phyloP scores from a whole-genome alignment of 192 early-diverging fungal genomes.

The Lunasporangiospora selenospora region DNA sequence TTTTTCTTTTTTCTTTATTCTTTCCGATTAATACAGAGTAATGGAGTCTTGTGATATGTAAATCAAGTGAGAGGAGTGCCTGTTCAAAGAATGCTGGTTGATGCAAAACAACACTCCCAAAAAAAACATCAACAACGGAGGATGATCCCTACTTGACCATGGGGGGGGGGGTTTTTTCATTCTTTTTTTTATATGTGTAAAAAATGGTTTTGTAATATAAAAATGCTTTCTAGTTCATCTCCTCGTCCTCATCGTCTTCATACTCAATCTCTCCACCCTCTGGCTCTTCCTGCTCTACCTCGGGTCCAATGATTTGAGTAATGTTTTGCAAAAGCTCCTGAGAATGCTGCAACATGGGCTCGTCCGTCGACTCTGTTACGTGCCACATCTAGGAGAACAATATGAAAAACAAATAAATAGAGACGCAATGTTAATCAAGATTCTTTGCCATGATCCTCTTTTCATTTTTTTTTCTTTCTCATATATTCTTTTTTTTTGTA shows the following conservation, averaged over 20 bases:
- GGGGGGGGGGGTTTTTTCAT: no score
- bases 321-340: constrained; percentile 73
- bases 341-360: constrained; percentile 70
- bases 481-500: constrained; percentile 48
- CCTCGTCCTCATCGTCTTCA: constrained; percentile 64
- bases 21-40: no score
- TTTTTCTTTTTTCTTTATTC: no score
- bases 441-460: no score
- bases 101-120: no score
- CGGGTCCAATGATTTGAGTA: constrained; percentile 56
- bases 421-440: constrained; percentile 21
- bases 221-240: constrained; percentile 40
- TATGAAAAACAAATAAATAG: constrained; percentile 14
- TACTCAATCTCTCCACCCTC: constrained; percentile 49
- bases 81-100: no score
- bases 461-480: no score
- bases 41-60: no score
- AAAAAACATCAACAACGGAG: no score
- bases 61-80: no score
- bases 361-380: constrained; percentile 68
- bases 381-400: constrained; percentile 60
- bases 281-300: constrained; percentile 58
- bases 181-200: not conserved
- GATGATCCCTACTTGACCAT: no score
- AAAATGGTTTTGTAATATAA: not conserved